Base-by-base conservation (phyloP, 176 grass and related monocot genomes). In the Calamus simplicifolius region DNA sequence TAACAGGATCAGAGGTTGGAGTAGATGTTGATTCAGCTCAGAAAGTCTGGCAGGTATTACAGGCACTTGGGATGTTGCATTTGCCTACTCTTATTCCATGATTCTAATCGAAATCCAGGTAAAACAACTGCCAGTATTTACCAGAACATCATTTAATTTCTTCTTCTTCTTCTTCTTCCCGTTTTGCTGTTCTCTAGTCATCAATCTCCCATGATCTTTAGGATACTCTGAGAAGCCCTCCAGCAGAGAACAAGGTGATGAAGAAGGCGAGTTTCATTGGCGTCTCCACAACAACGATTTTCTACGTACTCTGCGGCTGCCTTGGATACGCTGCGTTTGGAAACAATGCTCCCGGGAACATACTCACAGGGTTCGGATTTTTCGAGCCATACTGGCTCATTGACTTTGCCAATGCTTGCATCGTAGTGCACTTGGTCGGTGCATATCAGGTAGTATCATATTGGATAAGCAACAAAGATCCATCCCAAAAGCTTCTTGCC, bases 41-140 rank as follows among this genome's bases (percentile, higher is more conserved):
- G 51, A 98, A 98, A 69, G 76, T 98, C 49, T 98, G 93, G 87
- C 48, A 82, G 1, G 69, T 73, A 4, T 74, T 88, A 35, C 93
- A 92, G 60, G 87, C 93, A 50, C 81, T 92, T 17, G 93, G 93
- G 67, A 98, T 69, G 83, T 98, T 14, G 93, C 93, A 0, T 98
- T 98, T 49, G 87, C 93, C 3, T 98, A 98, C 51, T 92, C 87
- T 0, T 98, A 80, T 72, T 92, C 93, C 25, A 75, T 98, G 84
- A 82, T 98, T 67, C 79, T 98, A 3, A 90, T 92, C 14, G 93
- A 98, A 71, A 98, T 98, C 59, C 87, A 98, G 74, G 91, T 85
- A 80, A 58, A 54, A 1, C 19, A 35, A 54, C 30, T 21, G 30
- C 16, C 4, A 19, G 4, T 17, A 6, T 19, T 16, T 53, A 5